Evolutionary conservation across 352 stramenopile genomes (phyloP).

Genomic region (Pythium myriotylum): DNA sequence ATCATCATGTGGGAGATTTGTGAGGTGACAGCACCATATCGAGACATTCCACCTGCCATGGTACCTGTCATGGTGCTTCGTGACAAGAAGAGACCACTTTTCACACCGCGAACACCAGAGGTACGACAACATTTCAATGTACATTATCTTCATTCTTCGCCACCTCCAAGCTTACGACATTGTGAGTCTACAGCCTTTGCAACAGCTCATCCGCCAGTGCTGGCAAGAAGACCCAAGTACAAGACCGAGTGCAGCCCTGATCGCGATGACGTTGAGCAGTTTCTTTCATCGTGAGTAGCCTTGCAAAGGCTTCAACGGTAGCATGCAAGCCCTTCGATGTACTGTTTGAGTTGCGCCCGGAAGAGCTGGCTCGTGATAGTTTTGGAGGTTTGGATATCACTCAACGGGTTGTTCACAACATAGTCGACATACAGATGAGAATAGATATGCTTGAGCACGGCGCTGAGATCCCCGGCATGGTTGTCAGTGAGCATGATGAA

Average conservation of each 20-base stretch:
- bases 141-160: too few relatives aligned
- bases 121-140: slow-evolving; percentile 30
- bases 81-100: slow-evolving; percentile 58
- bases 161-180: background rate
- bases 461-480: slow-evolving; percentile 77
- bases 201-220: slow-evolving; percentile 59
- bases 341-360: slow-evolving; percentile 66
- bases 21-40: slow-evolving; percentile 61
- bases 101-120: slow-evolving; percentile 60
- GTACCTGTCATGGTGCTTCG: slow-evolving; percentile 69
- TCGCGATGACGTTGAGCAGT: slow-evolving; percentile 43
- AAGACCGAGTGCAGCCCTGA: slow-evolving; percentile 46
- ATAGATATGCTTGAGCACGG: slow-evolving; percentile 88
- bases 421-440: slow-evolving; percentile 89
- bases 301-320: slow-evolving; percentile 43
- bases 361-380: slow-evolving; percentile 82
- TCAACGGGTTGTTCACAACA: slow-evolving; percentile 90
- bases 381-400: slow-evolving; percentile 72
- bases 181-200: slow-evolving; percentile 41
- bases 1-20: slow-evolving; percentile 86
- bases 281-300: slow-evolving; percentile 44
- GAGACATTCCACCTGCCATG: slow-evolving; percentile 48
- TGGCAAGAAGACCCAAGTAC: slow-evolving; percentile 65
- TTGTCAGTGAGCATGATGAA: slow-evolving; percentile 93
- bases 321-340: slow-evolving; percentile 73